These are phyloP conservation scores for Gleditsia sinensis DNA, from an alignment of 306 rosid genomes.

Conservation along the genomic window DNA sequence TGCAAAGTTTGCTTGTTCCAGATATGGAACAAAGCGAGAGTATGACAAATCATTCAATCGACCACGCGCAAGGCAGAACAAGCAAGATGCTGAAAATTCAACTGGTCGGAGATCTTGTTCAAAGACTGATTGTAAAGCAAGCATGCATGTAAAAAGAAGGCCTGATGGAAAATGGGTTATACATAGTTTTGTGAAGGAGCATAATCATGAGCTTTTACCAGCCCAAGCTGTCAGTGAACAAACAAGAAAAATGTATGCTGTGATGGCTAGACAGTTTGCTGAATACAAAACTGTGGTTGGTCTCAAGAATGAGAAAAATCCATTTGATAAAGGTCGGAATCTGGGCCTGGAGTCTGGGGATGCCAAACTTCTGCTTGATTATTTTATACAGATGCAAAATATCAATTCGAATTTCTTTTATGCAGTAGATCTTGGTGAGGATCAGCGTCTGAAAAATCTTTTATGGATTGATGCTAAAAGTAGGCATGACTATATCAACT, in stretches of 20 bases:
- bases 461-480: constrained; percentile 97
- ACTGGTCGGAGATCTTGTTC: constrained; percentile 94
- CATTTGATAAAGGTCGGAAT: constrained; percentile 84
- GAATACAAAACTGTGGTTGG: constrained; percentile 95
- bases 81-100: constrained; percentile 87
- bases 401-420: constrained; percentile 86
- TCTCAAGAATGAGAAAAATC: constrained; percentile 81
- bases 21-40: constrained; percentile 97
- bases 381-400: constrained; percentile 80
- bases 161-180: constrained; percentile 98
- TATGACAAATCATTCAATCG: constrained; percentile 84
- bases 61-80: constrained; percentile 89
- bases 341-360: constrained; percentile 82
- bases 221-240: constrained; percentile 99
- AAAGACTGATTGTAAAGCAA: constrained; percentile 97
- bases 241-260: constrained; percentile 97
- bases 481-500: constrained; percentile 84
- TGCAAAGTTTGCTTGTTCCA: constrained; percentile 98
- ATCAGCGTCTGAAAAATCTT: constrained; percentile 78
- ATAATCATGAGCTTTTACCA: constrained; percentile 96
- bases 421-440: constrained; percentile 86
- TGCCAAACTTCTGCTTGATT: constrained; percentile 71
- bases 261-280: constrained; percentile 98
- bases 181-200: constrained; percentile 94
- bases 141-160: constrained; percentile 99